These are phyloP conservation scores for Xenoacremonium recifei DNA, from an alignment of 2,329 filamentous ascomycete species.

Conservation along the genomic window DNA sequence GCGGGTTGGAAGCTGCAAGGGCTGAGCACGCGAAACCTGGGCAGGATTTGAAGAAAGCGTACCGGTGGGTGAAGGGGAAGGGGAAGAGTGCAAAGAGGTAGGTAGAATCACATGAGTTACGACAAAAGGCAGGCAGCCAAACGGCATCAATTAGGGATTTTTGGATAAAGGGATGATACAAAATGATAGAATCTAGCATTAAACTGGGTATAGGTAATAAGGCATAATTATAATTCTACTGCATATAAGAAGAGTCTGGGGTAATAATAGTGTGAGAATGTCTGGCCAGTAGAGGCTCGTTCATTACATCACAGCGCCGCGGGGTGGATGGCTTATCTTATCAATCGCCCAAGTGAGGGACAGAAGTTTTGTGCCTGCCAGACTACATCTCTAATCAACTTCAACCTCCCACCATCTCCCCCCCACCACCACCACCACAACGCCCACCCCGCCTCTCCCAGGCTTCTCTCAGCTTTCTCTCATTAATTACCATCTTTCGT, in stretches of 20 bases:
- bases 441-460: neutral
- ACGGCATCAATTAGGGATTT: neutral
- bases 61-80: constrained; percentile 13
- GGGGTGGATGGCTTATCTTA: constrained; percentile 20
- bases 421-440: neutral
- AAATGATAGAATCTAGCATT: neutral
- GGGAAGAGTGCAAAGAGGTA: too few relatives aligned
- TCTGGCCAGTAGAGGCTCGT: neutral
- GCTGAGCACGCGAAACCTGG: constrained; percentile 36
- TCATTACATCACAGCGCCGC: constrained; percentile 13
- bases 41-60: constrained; percentile 24
- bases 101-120: too few relatives aligned
- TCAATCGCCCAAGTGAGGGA: constrained; percentile 17
- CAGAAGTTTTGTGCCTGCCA: too few relatives aligned
- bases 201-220: neutral
- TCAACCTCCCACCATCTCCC: constrained; percentile 1
- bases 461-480: neutral
- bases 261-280: neutral
- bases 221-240: neutral
- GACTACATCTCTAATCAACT: constrained; percentile 4
- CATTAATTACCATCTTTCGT: neutral
- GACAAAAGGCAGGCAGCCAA: too few relatives aligned
- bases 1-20: constrained; percentile 40
- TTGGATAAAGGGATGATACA: neutral
- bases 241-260: neutral